These are phyloP conservation scores for Leptomonas seymouri DNA, from an alignment of 208 protist species.

Conservation along the genomic window DNA sequence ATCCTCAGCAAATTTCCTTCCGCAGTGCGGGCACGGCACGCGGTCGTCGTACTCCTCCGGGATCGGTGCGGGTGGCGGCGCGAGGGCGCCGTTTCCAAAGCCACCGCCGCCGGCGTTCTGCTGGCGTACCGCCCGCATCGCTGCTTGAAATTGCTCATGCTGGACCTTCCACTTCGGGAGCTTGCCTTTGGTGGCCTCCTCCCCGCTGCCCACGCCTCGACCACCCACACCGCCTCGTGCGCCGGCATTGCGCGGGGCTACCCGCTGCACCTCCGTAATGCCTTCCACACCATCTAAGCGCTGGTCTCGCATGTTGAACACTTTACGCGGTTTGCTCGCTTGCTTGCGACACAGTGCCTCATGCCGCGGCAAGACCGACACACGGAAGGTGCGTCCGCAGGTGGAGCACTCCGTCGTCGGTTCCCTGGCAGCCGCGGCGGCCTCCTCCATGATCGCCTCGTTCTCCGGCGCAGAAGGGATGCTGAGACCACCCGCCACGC, in stretches of 20 bases:
- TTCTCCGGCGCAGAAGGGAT: slow-evolving; percentile 29
- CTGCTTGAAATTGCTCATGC: slow-evolving; percentile 90
- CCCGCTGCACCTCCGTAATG: slow-evolving; percentile 49
- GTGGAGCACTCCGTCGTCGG: slow-evolving; percentile 54
- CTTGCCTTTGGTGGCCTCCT: slow-evolving; percentile 42
- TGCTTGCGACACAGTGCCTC: slow-evolving; percentile 65
- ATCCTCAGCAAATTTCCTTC: slow-evolving; percentile 83
- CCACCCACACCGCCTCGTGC: slow-evolving; percentile 13
- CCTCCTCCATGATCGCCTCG: slow-evolving; percentile 36
- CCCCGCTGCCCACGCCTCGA: slow-evolving; percentile 12
- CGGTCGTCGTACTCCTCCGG: slow-evolving; percentile 72
- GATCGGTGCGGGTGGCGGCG: slow-evolving; percentile 40
- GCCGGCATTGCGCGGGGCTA: slow-evolving; percentile 1
- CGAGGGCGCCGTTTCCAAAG: slow-evolving; percentile 23
- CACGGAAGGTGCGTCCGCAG: slow-evolving; percentile 78
- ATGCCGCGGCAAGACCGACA: slow-evolving; percentile 65
- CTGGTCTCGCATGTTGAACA: slow-evolving; percentile 78
- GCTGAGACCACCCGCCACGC: slow-evolving; percentile 3
- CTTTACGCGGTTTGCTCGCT: slow-evolving; percentile 53
- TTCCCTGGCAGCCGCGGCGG: slow-evolving; percentile 49
- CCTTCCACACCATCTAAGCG: slow-evolving; percentile 79
- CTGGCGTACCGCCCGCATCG: slow-evolving; percentile 76
- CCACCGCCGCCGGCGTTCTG: slow-evolving; percentile 33
- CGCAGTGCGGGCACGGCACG: slow-evolving; percentile 89
- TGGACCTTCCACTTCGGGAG: slow-evolving; percentile 92